Percentiles rank a stretch among this genome's conserved stretches.
Evolutionary conservation across 2,329 filamentous ascomycete genomes (phyloP).

Genomic region (Paracamarosporium sp.): DNA sequence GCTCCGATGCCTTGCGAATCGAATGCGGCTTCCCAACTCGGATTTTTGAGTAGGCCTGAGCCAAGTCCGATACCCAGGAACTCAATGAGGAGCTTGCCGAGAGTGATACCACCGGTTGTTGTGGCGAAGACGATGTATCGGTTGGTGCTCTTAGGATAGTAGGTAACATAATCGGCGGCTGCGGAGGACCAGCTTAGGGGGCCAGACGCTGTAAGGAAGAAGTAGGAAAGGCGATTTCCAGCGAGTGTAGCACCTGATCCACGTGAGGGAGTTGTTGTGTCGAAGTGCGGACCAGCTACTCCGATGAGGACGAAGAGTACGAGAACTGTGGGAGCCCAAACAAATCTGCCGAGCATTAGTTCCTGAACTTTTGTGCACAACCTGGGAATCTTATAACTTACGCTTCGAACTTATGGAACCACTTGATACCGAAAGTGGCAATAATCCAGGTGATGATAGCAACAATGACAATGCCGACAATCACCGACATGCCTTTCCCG

Average conservation of each 20-base stretch:
- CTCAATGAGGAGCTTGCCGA: constrained; percentile 65
- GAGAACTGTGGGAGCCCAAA: constrained; percentile 32
- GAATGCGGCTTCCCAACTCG: constrained; percentile 64
- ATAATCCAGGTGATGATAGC: constrained; percentile 42
- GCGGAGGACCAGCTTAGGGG: constrained; percentile 67
- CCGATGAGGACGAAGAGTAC: constrained; percentile 36
- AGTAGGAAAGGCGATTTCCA: constrained; percentile 69
- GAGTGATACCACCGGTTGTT: constrained; percentile 61
- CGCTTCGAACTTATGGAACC: constrained; percentile 35
- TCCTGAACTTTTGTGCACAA: not conserved
- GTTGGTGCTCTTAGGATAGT: constrained; percentile 63
- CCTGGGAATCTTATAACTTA: constrained; percentile 2
- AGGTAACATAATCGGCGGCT: constrained; percentile 71
- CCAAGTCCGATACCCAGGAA: constrained; percentile 67
- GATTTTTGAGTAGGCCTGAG: constrained; percentile 59
- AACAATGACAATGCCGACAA: constrained; percentile 66
- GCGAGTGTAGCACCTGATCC: constrained; percentile 58
- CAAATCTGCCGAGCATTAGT: constrained; percentile 15
- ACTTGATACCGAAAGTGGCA: constrained; percentile 30
- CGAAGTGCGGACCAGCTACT: constrained; percentile 55
- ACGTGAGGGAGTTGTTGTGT: constrained; percentile 56
- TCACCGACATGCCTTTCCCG: constrained; percentile 60
- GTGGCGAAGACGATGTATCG: constrained; percentile 60
- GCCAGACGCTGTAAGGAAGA: constrained; percentile 69
- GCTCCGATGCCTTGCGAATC: constrained; percentile 62